Evolutionary conservation across 306 rosid genomes (phyloP), one percentile per base, ranked within the genome.

Genomic region (Cucurbita moschata): DNA sequence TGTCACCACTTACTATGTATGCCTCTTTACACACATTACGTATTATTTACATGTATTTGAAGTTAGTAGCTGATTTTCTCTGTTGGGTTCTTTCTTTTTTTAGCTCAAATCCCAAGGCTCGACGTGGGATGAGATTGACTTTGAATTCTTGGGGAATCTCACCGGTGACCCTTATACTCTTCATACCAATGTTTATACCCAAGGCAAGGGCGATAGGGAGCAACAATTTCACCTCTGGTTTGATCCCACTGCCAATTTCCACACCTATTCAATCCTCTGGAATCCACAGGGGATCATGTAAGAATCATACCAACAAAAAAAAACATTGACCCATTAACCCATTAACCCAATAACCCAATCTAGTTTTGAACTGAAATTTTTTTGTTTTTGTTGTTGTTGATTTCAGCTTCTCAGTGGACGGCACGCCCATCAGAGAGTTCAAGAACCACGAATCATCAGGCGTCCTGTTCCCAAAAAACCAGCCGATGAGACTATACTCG

Each of bases 151-250:
- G 77, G 92, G 95, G 4, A 90, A 90, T 70, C 12, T 90, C n/a
- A 90, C 87, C n/a, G 92, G 92, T 1, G 90, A 90, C 18, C 96
- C 96, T 1, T 90, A 86, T 76, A 90, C 84, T 26, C 81, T 87
- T 44, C 96, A 87, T 77, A 90, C 96, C 19, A 90, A 90, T 70
- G 88, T 90, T 53, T 90, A 80, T 55, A 86, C 82, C 1, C 85
- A 86, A 66, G 96, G 96, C 5, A 86, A 84, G 59, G 92, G 96
- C 0, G 79, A 87, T 57, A 80, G 92, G 72, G 96, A 90, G 50
- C 89, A 87, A 42, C 89, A 87, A 4, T 90, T 90, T 77, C 80
- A 86, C 40, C 88, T 90, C 3, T 87, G 96, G 96, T 90, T 90
- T 39, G 96, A 90, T 58, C 96, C 92, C 50, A 84, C 86, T 1